Evolutionary conservation across 1,139 yeast species (phyloP).

Genomic region (Zygoascus sp.): DNA sequence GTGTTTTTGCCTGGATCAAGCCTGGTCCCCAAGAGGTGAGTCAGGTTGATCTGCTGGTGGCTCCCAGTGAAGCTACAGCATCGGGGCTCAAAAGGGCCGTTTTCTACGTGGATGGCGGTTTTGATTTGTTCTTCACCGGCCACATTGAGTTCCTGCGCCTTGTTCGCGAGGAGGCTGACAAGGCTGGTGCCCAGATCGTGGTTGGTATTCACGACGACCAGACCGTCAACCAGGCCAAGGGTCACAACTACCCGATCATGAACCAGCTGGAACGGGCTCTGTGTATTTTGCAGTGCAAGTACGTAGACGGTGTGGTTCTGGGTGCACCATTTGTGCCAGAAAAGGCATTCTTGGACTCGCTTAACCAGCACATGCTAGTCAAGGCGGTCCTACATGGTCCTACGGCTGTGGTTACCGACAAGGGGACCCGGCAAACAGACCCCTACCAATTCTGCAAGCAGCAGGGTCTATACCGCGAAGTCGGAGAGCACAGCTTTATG

Average conservation of each 20-base stretch:
- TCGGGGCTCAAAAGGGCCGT: conserved; percentile 29
- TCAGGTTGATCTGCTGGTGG: conserved; percentile 26
- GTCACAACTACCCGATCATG: conserved; percentile 79
- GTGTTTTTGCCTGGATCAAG: conserved; percentile 44
- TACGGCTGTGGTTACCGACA: conserved; percentile 36
- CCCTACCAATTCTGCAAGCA: conserved; percentile 41
- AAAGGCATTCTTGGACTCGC: conserved; percentile 35
- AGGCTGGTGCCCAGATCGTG: conserved; percentile 44
- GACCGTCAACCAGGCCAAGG: conserved; percentile 55
- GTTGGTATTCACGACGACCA: conserved; percentile 70
- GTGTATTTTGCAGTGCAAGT: conserved; percentile 82
- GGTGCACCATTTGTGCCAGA: conserved; percentile 62
- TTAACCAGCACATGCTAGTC: conserved; percentile 36
- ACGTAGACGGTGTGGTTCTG: conserved; percentile 70
- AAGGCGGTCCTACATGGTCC: conserved; percentile 60
- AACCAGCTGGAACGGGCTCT: conserved; percentile 77
- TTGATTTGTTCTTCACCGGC: conserved; percentile 91
- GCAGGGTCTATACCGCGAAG: conserved; percentile 40
- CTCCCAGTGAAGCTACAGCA: conserved; percentile 28
- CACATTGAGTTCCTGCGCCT: conserved; percentile 67
- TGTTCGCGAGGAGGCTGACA: conserved; percentile 36
- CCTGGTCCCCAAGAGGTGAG: conserved; percentile 18
- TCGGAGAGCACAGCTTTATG: conserved; percentile 55
- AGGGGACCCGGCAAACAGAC: conserved; percentile 31
- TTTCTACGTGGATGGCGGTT: conserved; percentile 75